Evolutionary conservation across 768 basidiomycete genomes (phyloP), one percentile per base, ranked within the genome.

Genomic region (Kwoniella dendrophila): DNA sequence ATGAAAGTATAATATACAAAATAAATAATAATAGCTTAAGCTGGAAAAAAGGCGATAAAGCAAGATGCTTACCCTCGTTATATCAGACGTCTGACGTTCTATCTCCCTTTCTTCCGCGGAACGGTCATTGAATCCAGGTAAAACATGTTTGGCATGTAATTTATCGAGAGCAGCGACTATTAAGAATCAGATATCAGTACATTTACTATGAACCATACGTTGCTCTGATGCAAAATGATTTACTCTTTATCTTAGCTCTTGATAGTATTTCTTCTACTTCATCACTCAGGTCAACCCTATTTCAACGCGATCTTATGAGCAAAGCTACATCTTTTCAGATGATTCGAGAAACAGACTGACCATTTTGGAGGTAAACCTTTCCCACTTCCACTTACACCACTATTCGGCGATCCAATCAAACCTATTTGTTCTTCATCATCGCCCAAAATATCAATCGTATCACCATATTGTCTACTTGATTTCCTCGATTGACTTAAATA

Each of bases 41-140:
- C 16, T 29, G 52, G 32, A 20, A 16, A 20, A 20, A 10, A 24
- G 36, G 34, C 10, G 26, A 30, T 16, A 12, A 30, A 29, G 34
- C 24, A 48, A 29, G 14, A 14, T 36, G 80, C 81, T 67, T 74
- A 92, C 94, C 71, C 88, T 85, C 48, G 95, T 99, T 79, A 99
- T 90, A 71, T 90, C 88, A 38, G 84, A 85, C 3, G 94, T 94
- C 50, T 89, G 83, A 22, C 83, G 79, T 75, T 96, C 90, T 63
- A 99, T 99, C 77, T 98, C 94, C 63, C 87, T 85, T 81, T 98
- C 95, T 81, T 99, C 95, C 3, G 87, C 87, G 1, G 89, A 83
- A 54, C 96, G 89, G 84, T 99, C 96, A 76, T 92, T 85, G 78
- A 99, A 99, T 0, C 94, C 95, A 67, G 96, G 96, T 5, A 99